These are phyloP conservation scores for Celoporthe dispersa DNA, from an alignment of 2,329 filamentous ascomycete species.

Conservation along the genomic window DNA sequence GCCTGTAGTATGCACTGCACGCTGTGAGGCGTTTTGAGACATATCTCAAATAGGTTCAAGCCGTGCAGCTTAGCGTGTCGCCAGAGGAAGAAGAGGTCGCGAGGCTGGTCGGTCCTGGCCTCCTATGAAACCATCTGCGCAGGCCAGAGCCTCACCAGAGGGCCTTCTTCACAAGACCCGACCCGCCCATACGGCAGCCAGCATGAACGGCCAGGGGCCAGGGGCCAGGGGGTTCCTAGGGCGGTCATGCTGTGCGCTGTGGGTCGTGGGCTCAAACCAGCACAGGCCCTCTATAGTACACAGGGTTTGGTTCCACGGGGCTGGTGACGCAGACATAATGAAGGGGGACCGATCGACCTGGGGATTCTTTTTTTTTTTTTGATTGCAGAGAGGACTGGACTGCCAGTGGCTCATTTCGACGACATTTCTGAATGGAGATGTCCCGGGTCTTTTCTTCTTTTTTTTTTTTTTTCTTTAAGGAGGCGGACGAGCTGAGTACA, in stretches of 20 bases:
- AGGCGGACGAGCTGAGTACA: neutral
- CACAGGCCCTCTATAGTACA: neutral
- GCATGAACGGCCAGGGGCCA: neutral
- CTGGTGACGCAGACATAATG: neutral
- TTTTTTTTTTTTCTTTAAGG: no score
- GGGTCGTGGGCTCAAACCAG: neutral
- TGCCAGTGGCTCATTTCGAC: neutral
- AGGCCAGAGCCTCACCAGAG: slow-evolving; percentile 1
- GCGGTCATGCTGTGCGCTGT: neutral
- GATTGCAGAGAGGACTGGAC: neutral
- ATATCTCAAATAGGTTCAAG: neutral
- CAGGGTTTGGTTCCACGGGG: neutral
- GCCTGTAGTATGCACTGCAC: neutral
- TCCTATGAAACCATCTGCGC: slow-evolving; percentile 10
- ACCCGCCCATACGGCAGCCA: neutral
- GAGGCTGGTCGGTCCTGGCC: neutral
- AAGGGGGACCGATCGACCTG: neutral
- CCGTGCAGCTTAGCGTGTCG: neutral
- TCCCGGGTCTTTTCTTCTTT: neutral
- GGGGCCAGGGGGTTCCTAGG: neutral
- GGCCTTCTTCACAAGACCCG: neutral
- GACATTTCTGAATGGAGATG: neutral
- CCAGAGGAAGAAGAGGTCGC: neutral
- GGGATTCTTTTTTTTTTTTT: neutral
- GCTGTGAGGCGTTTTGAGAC: neutral